A percentile compares a stretch with the other conserved stretches of the same genome.
Conservation (phyloP, 202 grass and related monocot genomes). For the Schoenoplectus triqueter region DNA sequence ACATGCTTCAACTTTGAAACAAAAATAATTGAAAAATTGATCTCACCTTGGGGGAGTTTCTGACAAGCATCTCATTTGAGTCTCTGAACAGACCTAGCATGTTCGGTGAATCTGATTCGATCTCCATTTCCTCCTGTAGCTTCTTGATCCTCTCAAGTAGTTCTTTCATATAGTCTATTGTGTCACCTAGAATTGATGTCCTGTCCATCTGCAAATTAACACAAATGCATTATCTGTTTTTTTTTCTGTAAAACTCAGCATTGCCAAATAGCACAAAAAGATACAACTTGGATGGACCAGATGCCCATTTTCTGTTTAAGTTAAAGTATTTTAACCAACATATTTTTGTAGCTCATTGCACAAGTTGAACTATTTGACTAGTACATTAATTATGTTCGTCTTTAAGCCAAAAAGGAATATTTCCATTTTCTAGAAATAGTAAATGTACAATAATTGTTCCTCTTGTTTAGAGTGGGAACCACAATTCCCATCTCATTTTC, state of each 20-base stretch:
- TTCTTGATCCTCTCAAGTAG: constrained; percentile 85
- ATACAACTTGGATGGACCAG: neutral
- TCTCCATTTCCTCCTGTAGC: constrained; percentile 77
- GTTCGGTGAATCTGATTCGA: constrained; percentile 47
- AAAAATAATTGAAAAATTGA: neutral
- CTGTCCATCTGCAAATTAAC: constrained; percentile 71
- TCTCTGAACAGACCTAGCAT: constrained; percentile 76
- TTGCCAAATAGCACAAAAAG: neutral
- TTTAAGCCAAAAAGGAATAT: neutral
- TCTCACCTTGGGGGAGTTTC: constrained; percentile 83
- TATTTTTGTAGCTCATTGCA: neutral
- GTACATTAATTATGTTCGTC: neutral
- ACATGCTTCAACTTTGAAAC: neutral
- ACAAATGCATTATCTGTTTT: neutral
- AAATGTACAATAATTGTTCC: neutral
- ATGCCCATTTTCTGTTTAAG: neutral
- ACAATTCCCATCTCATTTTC: constrained; percentile 6
- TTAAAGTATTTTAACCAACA: neutral
- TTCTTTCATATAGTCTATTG: constrained; percentile 99
- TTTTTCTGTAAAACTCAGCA: neutral
- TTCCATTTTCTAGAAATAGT: constrained; percentile 14
- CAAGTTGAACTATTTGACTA: neutral
- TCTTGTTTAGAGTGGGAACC: constrained; percentile 14
- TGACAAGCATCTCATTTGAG: constrained; percentile 79
- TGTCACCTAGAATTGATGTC: constrained; percentile 96